Conservation (phyloP, 1,284 basidiomycete species). For the Dichomitus squalens region DNA sequence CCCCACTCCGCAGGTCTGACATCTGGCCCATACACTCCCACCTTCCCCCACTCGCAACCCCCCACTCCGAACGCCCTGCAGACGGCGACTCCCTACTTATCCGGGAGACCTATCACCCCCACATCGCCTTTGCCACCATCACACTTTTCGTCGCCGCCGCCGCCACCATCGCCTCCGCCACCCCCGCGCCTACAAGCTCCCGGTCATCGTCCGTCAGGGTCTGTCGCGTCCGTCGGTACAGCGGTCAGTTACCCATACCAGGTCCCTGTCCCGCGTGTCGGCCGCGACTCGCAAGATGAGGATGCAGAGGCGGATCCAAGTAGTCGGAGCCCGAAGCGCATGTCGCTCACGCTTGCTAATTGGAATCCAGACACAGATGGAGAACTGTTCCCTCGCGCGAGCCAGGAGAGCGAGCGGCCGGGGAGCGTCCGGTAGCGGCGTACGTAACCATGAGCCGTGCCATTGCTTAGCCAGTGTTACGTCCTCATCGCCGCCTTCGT, state of each 20-base stretch:
- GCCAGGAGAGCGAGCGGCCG: slow-evolving; percentile 2
- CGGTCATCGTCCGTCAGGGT: slow-evolving; percentile 1
- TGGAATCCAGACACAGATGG: slow-evolving; percentile 32
- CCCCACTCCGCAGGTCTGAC: background rate
- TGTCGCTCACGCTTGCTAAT: slow-evolving; percentile 32
- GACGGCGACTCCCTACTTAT: background rate
- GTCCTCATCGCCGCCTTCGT: no score
- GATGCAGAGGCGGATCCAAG: slow-evolving; percentile 11
- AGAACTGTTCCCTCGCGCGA: slow-evolving; percentile 20
- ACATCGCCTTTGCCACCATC: slow-evolving; percentile 2
- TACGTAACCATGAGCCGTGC: background rate
- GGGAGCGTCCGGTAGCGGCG: background rate
- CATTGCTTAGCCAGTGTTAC: no score
- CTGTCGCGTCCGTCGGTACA: slow-evolving; percentile 17
- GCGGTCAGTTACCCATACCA: slow-evolving; percentile 23
- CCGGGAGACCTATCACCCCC: background rate
- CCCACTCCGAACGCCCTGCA: background rate
- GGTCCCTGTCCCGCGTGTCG: background rate
- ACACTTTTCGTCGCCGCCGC: background rate
- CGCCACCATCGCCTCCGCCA: background rate
- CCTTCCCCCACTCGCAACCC: slow-evolving; percentile 1
- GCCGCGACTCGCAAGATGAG: slow-evolving; percentile 4
- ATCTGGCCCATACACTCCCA: background rate
- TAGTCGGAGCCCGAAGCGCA: slow-evolving; percentile 24
- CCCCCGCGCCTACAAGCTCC: no score